Percentiles rank a stretch among this genome's conserved stretches.
Conservation (phyloP, 225 moss, liverwort and hornwort genomes). For the Marchantia paleacea region DNA sequence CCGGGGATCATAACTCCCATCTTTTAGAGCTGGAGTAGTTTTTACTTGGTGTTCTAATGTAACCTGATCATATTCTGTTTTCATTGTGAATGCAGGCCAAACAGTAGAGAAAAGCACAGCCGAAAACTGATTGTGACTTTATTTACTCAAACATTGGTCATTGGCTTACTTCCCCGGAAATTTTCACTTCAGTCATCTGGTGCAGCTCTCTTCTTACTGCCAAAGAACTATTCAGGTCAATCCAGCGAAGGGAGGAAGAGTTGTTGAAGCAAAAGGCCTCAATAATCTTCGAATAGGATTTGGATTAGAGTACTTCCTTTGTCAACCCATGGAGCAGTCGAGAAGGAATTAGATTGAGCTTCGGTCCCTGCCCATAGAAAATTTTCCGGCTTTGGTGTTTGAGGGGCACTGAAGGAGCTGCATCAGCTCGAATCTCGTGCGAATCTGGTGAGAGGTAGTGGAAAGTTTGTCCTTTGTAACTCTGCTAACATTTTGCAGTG, state of each 20-base stretch:
- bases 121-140: background rate
- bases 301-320: background rate
- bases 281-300: constrained; percentile 1
- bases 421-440: constrained; percentile 9
- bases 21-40: too few species aligned
- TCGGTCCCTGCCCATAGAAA: background rate
- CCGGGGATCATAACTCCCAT: too few species aligned
- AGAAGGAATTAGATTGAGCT: background rate
- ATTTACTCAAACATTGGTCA: constrained; percentile 6
- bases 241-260: background rate
- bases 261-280: background rate
- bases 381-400: background rate
- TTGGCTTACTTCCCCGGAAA: background rate
- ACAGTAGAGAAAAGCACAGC: constrained; percentile 7
- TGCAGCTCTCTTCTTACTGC: constrained; percentile 2
- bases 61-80: background rate
- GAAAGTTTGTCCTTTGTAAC: constrained; percentile 7
- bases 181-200: background rate
- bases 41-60: too few species aligned
- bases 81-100: constrained; percentile 18
- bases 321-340: background rate
- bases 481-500: constrained; percentile 23
- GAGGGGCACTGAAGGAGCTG: background rate
- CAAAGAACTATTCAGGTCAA: background rate
- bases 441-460: background rate